Evolutionary conservation across 176 grass and related monocot genomes (phyloP), one percentile per base, ranked within the genome.

Genomic region (Avena sativa): DNA sequence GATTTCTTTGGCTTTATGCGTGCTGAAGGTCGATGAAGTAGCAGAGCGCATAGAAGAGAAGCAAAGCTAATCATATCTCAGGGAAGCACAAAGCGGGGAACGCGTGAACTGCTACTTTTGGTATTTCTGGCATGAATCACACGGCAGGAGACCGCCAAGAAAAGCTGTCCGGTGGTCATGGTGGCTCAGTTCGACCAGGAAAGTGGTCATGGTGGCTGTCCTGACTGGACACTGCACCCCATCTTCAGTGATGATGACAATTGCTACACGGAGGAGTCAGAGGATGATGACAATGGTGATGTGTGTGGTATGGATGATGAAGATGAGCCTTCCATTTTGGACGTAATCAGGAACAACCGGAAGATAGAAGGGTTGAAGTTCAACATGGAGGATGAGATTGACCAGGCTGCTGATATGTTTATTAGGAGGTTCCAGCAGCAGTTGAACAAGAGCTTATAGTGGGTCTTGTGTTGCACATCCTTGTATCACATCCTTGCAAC

Each of bases 361-460:
- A 81, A 95, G 71, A 79, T 69, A 2, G 83, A 89, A 52, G 93
- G 89, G 0, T 46, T 93, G 55, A 89, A 90, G 73, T 95, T 95
- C 67, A 89, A 84, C 40, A 62, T 95, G 55, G 91, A 95, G 17
- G 88, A 93, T 6, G 88, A 93, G 73, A 95, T 95, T 25, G 88
- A 98, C 76, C 84, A 91, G 44, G 91, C 86, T 2, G 94, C 91
- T 0, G 92, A 92, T 34, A 86, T 95, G 74, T 98, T 92, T 87
- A 98, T 98, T 25, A 92, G 12, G 82, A 89, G 88, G 79, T 89
- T 98, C 58, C 90, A 79, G 58, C 74, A 50, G 43, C 87, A 90
- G 55, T 92, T 98, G 78, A 95, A 79, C 15, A 2, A 13, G 32
- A 87, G 56, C 63, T 61, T 82, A 15, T 86, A 76, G 28, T 44